Conservation (phyloP, 306 rosid genomes). For the Pyrus communis region DNA sequence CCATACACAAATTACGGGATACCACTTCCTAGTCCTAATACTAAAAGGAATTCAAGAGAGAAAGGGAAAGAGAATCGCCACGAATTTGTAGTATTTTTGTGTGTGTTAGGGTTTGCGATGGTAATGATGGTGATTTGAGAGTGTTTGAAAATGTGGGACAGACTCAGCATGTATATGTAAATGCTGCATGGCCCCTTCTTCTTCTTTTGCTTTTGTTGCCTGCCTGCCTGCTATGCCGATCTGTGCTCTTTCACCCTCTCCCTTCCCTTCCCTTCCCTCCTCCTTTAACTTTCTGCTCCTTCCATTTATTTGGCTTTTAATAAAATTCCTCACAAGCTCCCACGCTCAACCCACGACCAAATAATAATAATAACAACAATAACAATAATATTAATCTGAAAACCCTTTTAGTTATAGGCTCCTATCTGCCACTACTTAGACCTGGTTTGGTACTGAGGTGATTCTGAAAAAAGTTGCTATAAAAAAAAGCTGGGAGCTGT, state of each 20-base stretch:
- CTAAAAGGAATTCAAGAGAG: neutral
- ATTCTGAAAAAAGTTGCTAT: no score
- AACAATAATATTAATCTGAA: neutral
- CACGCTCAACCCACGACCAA: neutral
- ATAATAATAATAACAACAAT: no score
- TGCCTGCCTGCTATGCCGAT: neutral
- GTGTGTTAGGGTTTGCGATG: constrained; percentile 6
- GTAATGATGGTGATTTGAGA: constrained; percentile 45
- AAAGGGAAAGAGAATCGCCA: constrained; percentile 12
- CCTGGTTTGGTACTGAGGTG: no score
- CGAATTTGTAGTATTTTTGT: neutral
- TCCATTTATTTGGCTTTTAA: neutral
- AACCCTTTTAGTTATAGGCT: neutral
- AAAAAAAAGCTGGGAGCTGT: no score
- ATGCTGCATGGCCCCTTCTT: neutral
- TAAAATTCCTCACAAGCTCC: neutral
- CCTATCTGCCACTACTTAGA: neutral
- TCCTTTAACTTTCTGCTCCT: neutral
- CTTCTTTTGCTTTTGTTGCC: constrained; percentile 15
- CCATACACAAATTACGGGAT: neutral
- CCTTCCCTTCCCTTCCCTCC: neutral
- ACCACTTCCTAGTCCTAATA: neutral
- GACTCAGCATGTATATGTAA: no score
- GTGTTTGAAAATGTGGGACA: constrained; percentile 46
- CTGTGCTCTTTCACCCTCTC: neutral